These are phyloP conservation scores for Eremochloa ophiuroides DNA, from an alignment of 176 grass and related monocot genomes.

Conservation along the genomic window DNA sequence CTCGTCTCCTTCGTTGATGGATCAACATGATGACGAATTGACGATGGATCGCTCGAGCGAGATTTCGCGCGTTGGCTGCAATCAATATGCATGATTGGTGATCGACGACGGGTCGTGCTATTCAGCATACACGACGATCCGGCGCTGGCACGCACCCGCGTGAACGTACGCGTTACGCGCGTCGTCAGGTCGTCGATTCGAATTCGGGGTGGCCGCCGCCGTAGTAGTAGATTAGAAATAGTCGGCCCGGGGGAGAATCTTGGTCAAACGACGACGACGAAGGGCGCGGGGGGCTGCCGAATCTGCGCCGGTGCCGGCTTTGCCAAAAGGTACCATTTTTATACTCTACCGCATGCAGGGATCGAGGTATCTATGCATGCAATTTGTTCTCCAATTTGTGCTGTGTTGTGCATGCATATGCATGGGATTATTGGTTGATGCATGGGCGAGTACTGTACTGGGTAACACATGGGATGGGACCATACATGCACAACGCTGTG, in stretches of 20 bases:
- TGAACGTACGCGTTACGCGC: not conserved
- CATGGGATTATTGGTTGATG: not conserved
- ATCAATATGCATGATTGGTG: not conserved
- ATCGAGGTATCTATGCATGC: not conserved
- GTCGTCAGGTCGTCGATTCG: not conserved
- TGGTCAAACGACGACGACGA: constrained; percentile 30
- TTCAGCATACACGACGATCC: too few relatives aligned
- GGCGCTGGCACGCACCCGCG: not conserved
- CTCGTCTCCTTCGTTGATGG: not conserved
- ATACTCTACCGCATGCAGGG: not conserved
- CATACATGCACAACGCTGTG: not conserved
- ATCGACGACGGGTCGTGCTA: not conserved
- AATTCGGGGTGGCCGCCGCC: not conserved
- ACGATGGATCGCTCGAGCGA: not conserved
- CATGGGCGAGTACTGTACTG: not conserved
- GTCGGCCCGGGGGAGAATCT: constrained; percentile 5
- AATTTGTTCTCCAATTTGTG: too few relatives aligned
- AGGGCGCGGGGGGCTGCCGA: not conserved
- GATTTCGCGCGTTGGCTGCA: not conserved
- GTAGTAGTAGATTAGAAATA: not conserved
- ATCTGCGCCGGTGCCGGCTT: constrained; percentile 12
- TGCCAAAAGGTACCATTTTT: constrained; percentile 18
- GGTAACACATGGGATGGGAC: not conserved
- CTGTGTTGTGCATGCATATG: not conserved
- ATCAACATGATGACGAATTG: not conserved